These are phyloP conservation scores for Collybia sordida DNA, from an alignment of 768 basidiomycete genomes.

Conservation along the genomic window DNA sequence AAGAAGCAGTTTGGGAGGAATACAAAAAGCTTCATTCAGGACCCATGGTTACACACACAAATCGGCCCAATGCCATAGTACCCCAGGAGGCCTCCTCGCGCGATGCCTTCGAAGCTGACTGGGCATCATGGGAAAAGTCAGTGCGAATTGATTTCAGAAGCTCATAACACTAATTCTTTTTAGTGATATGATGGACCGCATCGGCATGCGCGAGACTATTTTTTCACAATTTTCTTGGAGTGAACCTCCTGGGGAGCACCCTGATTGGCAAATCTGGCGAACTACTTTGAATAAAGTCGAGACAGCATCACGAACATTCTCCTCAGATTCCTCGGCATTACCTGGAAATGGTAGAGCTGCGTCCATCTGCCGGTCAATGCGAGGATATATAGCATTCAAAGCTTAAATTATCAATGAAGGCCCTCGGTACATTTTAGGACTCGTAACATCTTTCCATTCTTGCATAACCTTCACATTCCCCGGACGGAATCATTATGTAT, in stretches of 20 bases:
- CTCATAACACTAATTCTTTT: conserved; percentile 8
- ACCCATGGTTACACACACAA: conserved; percentile 34
- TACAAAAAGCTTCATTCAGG: conserved; percentile 51
- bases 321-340: background rate
- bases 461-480: background rate
- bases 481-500: conserved; percentile 4
- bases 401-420: conserved; percentile 13
- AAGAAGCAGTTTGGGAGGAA: conserved; percentile 67
- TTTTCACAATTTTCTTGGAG: conserved; percentile 49
- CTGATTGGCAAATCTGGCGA: conserved; percentile 57
- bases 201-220: conserved; percentile 55
- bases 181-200: conserved; percentile 78
- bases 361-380: conserved; percentile 45
- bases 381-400: conserved; percentile 58
- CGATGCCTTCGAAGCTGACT: conserved; percentile 64
- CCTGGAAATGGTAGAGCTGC: conserved; percentile 6
- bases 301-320: conserved; percentile 5
- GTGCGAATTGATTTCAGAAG: conserved; percentile 18
- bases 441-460: too few relatives aligned
- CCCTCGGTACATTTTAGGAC: background rate
- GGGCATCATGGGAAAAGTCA: conserved; percentile 72
- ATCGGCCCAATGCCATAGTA: conserved; percentile 21
- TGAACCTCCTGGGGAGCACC: conserved; percentile 44
- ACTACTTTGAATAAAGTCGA: conserved; percentile 31
- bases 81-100: conserved; percentile 32